phyloP scores from a whole-genome alignment of 176 grass and related monocot genomes.

The Aegilops umbellulata region DNA sequence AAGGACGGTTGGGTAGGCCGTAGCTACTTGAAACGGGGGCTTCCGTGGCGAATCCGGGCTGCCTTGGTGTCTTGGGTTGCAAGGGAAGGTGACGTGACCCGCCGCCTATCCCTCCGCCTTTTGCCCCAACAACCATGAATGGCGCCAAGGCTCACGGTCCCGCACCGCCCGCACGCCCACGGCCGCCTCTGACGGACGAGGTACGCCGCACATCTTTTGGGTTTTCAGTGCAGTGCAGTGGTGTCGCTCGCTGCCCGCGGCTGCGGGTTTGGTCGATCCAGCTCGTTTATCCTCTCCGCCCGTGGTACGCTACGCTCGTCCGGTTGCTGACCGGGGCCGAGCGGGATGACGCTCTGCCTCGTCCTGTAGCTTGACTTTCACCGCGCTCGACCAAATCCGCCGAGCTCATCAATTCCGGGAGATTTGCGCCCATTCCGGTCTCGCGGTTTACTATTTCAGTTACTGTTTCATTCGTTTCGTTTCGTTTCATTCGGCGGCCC shows the following conservation, averaged over 20 bases:
- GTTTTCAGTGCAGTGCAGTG: neutral
- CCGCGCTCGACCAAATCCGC: neutral
- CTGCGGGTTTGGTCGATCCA: neutral
- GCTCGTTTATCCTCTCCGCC: neutral
- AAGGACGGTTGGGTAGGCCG: neutral
- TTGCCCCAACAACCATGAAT: neutral
- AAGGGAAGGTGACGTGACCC: conserved; percentile 17
- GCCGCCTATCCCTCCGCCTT: neutral
- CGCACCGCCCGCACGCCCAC: too few relatives aligned
- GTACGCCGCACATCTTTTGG: too few relatives aligned
- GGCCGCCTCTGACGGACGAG: too few relatives aligned
- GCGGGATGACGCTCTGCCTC: neutral
- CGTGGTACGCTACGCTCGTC: neutral
- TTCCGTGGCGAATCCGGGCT: neutral
- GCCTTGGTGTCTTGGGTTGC: neutral
- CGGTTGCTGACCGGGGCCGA: neutral
- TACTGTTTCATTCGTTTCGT: neutral
- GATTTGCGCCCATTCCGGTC: neutral
- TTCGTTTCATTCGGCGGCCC: neutral
- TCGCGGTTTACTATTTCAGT: neutral
- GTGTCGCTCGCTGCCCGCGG: neutral
- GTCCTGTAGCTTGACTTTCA: neutral
- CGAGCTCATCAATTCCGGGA: neutral
- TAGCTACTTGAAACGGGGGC: neutral
- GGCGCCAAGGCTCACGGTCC: neutral